A percentile compares a stretch with the other conserved stretches of the same genome.
These are phyloP conservation scores for Apiosordaria backusii DNA, from an alignment of 495 filamentous ascomycete genomes.

Conservation along the genomic window DNA sequence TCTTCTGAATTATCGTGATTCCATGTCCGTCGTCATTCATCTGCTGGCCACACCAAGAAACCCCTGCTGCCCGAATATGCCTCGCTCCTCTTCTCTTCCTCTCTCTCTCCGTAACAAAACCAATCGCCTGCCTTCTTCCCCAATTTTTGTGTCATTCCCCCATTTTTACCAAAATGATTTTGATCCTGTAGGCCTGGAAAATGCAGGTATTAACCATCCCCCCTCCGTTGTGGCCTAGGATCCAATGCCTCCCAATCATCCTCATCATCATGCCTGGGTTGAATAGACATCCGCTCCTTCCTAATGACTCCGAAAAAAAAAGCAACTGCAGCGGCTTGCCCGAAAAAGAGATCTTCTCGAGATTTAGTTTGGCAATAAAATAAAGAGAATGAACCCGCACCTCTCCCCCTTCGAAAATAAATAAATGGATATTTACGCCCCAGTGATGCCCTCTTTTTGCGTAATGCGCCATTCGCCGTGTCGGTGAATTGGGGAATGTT, in stretches of 20 bases:
- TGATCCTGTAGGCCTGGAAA: neutral
- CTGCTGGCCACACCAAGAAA: neutral
- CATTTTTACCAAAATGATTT: neutral
- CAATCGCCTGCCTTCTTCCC: neutral
- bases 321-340: slow-evolving; percentile 1
- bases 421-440: slow-evolving; percentile 30
- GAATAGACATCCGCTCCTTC: neutral
- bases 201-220: neutral
- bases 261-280: slow-evolving; percentile 4
- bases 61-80: neutral
- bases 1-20: neutral
- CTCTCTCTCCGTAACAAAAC: neutral
- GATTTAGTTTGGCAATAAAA: slow-evolving; percentile 3
- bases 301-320: neutral
- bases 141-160: neutral
- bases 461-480: slow-evolving; percentile 37
- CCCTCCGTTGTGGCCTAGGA: neutral
- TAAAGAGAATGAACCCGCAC: slow-evolving; percentile 6
- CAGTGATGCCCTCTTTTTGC: slow-evolving; percentile 35
- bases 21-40: neutral
- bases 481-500: slow-evolving; percentile 27
- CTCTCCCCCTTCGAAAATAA: slow-evolving; percentile 3
- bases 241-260: neutral
- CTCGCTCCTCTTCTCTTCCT: neutral
- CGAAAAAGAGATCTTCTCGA: neutral